phyloP scores from a whole-genome alignment of 805 yeast species.

The Wickerhamomyces bovis region DNA sequence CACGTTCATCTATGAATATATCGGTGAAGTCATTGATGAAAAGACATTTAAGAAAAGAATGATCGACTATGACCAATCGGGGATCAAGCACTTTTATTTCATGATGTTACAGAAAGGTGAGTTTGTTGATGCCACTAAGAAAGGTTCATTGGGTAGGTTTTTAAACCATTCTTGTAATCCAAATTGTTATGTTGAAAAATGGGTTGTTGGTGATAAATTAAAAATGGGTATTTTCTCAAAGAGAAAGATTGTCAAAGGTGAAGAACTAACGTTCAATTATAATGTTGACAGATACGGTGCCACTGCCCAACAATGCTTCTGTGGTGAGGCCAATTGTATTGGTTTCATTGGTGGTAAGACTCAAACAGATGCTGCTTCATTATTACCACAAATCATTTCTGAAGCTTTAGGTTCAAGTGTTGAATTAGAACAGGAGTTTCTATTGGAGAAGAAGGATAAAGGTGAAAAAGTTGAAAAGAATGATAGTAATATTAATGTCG shows the following conservation, averaged over 20 bases:
- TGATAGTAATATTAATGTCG: conserved; percentile 55
- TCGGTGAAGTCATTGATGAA: conserved; percentile 91
- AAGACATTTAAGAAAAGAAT: conserved; percentile 65
- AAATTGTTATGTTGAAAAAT: conserved; percentile 90
- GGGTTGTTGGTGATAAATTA: conserved; percentile 90
- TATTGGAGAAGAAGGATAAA: conserved; percentile 48
- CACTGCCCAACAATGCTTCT: conserved; percentile 86
- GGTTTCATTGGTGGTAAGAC: conserved; percentile 96
- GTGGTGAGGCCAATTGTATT: conserved; percentile 88
- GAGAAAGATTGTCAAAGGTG: conserved; percentile 64
- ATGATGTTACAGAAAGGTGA: conserved; percentile 94
- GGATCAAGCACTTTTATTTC: conserved; percentile 80
- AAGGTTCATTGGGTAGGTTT: conserved; percentile 85
- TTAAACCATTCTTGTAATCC: conserved; percentile 95
- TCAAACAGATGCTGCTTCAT: conserved; percentile 84
- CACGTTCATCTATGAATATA: conserved; percentile 83
- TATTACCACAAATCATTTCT: conserved; percentile 75
- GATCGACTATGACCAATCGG: conserved; percentile 62
- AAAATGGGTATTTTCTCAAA: conserved; percentile 95
- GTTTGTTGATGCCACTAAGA: conserved; percentile 89
- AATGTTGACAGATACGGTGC: conserved; percentile 97
- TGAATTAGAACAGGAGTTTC: conserved; percentile 65
- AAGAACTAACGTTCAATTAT: conserved; percentile 78
- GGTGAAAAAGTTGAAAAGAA: conserved; percentile 43
- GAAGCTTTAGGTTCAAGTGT: conserved; percentile 79